phyloP scores from a whole-genome alignment of 2,329 filamentous ascomycete genomes.

The Pseudogymnoascus sp. region DNA sequence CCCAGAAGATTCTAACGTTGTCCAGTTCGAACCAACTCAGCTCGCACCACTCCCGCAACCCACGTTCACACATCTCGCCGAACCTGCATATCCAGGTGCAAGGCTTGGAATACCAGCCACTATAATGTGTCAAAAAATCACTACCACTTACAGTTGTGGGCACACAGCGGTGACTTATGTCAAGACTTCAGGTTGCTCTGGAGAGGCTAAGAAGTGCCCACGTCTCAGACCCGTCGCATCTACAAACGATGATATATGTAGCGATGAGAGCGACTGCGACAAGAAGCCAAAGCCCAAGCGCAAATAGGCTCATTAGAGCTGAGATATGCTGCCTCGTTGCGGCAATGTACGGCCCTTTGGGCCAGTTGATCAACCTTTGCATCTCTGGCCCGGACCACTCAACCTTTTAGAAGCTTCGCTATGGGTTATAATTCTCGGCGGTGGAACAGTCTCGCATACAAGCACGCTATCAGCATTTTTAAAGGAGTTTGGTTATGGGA shows the following conservation, averaged over 20 bases:
- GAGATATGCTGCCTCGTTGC: not conserved
- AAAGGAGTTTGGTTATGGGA: slow-evolving; percentile 1
- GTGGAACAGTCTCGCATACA: not conserved
- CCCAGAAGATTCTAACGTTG: not conserved
- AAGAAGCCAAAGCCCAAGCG: not conserved
- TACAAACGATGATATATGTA: not conserved
- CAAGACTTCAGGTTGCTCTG: not conserved
- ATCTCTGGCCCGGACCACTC: not conserved
- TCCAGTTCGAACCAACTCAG: not conserved
- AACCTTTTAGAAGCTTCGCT: not conserved
- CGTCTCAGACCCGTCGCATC: not conserved
- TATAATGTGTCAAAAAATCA: not conserved
- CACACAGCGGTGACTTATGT: not conserved
- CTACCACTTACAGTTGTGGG: not conserved
- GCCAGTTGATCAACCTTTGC: not conserved
- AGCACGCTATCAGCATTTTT: not conserved
- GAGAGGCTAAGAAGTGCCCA: not conserved
- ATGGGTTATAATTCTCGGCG: not conserved
- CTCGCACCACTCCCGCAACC: not conserved
- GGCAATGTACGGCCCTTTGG: not conserved
- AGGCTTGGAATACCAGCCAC: not conserved
- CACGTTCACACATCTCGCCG: not conserved
- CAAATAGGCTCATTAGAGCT: not conserved
- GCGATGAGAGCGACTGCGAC: not conserved
- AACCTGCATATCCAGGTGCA: not conserved